Percentiles rank a stretch among this genome's conserved stretches.
Evolutionary conservation across 2,329 filamentous ascomycete genomes (phyloP).

Genomic region (Diplodia mutila): DNA sequence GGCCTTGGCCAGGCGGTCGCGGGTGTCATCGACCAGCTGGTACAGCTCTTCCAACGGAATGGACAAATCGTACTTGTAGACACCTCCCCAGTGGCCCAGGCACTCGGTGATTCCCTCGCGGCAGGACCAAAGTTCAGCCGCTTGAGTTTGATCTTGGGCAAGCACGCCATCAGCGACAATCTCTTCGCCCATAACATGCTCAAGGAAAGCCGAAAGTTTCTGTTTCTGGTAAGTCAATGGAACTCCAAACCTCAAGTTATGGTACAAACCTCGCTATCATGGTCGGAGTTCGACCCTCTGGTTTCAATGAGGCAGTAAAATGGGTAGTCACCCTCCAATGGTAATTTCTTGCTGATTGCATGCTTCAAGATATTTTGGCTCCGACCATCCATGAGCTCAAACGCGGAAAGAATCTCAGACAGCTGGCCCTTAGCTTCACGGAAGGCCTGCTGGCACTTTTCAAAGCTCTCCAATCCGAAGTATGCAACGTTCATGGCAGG

Average conservation of each 20-base stretch:
- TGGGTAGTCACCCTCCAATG: constrained; percentile 80
- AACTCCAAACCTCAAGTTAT: not conserved
- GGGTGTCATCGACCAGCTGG: constrained; percentile 81
- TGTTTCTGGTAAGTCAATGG: constrained; percentile 38
- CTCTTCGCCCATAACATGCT: constrained; percentile 85
- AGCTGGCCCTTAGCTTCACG: constrained; percentile 86
- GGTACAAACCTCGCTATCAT: constrained; percentile 68
- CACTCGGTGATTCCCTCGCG: constrained; percentile 91
- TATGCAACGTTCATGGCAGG: constrained; percentile 93
- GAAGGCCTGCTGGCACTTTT: constrained; percentile 85
- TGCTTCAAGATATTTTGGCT: constrained; percentile 76
- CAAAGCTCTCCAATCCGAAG: constrained; percentile 87
- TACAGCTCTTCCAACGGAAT: constrained; percentile 90
- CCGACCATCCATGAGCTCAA: constrained; percentile 91
- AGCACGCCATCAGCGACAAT: constrained; percentile 89
- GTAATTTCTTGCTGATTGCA: constrained; percentile 76
- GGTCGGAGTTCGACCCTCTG: constrained; percentile 89
- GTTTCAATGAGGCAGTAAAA: constrained; percentile 99
- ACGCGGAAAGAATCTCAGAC: constrained; percentile 93
- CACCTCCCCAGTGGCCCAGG: constrained; percentile 86
- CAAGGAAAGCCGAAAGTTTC: constrained; percentile 88
- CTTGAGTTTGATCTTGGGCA: constrained; percentile 91
- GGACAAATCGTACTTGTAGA: constrained; percentile 98
- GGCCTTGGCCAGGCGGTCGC: constrained; percentile 70
- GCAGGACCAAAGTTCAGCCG: constrained; percentile 84